Percentiles rank a stretch among this genome's conserved stretches.
These are phyloP conservation scores for Populus hybrid DNA, from an alignment of 441 rosid genomes.

Conservation along the genomic window DNA sequence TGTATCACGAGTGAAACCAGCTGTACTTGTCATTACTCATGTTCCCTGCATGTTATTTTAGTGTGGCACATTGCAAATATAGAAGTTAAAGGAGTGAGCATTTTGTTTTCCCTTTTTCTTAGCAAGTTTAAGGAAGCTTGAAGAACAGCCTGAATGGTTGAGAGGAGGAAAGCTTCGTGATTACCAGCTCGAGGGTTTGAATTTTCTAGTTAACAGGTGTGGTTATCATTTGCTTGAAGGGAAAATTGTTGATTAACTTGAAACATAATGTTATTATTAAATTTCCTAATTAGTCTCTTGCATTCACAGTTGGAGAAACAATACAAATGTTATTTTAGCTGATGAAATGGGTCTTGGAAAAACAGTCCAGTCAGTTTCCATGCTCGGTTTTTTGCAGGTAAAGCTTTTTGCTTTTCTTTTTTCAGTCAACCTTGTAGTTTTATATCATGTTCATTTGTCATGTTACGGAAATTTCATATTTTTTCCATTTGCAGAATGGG, in stretches of 20 bases:
- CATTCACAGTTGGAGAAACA: constrained; percentile 88
- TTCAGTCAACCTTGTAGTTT: background rate
- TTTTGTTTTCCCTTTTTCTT: constrained; percentile 15
- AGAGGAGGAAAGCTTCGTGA: constrained; percentile 98
- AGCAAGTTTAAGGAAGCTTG: constrained; percentile 98
- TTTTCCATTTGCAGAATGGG: constrained; percentile 57
- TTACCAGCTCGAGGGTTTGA: constrained; percentile 98
- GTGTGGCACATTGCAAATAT: background rate
- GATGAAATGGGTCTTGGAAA: constrained; percentile 99
- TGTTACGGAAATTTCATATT: constrained; percentile 12
- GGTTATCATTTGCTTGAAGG: constrained; percentile 20
- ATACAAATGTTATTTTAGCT: constrained; percentile 99
- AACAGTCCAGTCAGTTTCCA: constrained; percentile 99
- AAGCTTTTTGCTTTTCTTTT: constrained; percentile 11
- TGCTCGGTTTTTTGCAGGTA: constrained; percentile 99
- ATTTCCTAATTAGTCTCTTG: background rate
- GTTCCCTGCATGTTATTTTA: background rate
- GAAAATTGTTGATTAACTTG: background rate
- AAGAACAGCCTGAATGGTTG: constrained; percentile 98
- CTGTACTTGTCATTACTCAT: background rate
- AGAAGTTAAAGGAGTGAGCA: background rate
- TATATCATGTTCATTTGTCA: background rate
- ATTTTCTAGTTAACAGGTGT: constrained; percentile 98
- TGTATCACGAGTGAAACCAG: background rate
- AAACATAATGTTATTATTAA: background rate